Evolutionary conservation across 805 yeast genomes (phyloP), one percentile per base, ranked within the genome.

Genomic region (Hanseniaspora clermontiae): DNA sequence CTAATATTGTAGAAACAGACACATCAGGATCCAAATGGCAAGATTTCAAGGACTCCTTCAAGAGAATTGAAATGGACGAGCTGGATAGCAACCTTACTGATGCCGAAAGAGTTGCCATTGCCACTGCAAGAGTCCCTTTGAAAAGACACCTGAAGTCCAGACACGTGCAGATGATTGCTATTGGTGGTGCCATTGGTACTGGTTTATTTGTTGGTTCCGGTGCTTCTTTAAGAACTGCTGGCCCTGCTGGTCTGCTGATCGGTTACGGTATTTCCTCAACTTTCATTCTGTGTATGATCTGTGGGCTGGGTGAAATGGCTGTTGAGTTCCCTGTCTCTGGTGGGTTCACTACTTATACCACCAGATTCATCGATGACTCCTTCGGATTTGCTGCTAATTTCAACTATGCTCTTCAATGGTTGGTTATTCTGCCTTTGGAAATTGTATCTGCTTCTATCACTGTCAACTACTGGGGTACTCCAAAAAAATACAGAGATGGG

Each of bases 161-260:
- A 70, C 78, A 68, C 69, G 72, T 71, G 69, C 84, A 80, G 66
- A 78, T 82, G 82, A 78, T 82, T 58, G 83, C 87, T 40, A 75
- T 83, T 54, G 88, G 86, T 60, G 86, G 87, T 61, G 76, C 82
- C 59, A 80, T 83, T 60, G 88, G 89, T 67, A 81, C 87, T 31
- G 95, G 93, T 65, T 71, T 85, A 56, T 80, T 85, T 61, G 83
- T 85, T 52, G 87, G 87, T 63, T 77, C 86, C 24, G 88, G 87
- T 60, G 70, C 72, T 11, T 80, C 84, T 5, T 70, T 83, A 59
- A 63, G 74, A 53, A 76, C 81, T 42, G 85, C 84, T 60, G 88
- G 88, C 42, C 87, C 88, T 15, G 88, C 83, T 1, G 77, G 80
- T 54, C 63, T 81, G n/a, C 62, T 80, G 58, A 74, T 80, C 46